phyloP scores from a whole-genome alignment of 306 rosid species.

The Acacia melanoxylon region DNA sequence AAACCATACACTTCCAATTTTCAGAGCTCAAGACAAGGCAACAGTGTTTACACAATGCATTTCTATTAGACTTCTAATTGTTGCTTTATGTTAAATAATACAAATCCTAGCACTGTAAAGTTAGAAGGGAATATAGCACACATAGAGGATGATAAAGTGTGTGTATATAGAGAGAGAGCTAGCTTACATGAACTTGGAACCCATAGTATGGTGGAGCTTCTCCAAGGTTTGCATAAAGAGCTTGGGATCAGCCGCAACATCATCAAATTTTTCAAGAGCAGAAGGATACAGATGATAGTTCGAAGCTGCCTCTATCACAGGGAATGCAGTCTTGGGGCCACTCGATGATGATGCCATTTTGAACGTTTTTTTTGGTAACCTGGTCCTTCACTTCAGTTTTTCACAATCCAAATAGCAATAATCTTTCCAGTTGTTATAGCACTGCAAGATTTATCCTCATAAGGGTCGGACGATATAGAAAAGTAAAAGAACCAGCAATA shows the following conservation, averaged over 20 bases:
- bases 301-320: conserved; percentile 44
- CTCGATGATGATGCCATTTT: conserved; percentile 74
- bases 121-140: neutral
- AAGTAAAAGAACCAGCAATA: neutral
- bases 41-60: conserved; percentile 6
- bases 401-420: conserved; percentile 39
- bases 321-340: conserved; percentile 44
- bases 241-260: conserved; percentile 51
- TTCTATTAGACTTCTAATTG: conserved; percentile 5
- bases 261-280: conserved; percentile 60
- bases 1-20: neutral
- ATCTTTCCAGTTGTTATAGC: conserved; percentile 19
- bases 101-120: neutral
- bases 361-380: neutral
- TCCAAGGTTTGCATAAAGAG: conserved; percentile 68
- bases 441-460: conserved; percentile 1
- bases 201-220: conserved; percentile 69
- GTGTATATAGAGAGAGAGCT: neutral
- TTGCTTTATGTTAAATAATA: neutral
- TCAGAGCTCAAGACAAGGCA: neutral
- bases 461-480: neutral
- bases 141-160: neutral
- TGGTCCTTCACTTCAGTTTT: conserved; percentile 31
- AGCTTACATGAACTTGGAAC: conserved; percentile 86
- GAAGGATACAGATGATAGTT: conserved; percentile 52